These are phyloP conservation scores for Roridomyces roridus DNA, from an alignment of 768 basidiomycete species.

Conservation along the genomic window DNA sequence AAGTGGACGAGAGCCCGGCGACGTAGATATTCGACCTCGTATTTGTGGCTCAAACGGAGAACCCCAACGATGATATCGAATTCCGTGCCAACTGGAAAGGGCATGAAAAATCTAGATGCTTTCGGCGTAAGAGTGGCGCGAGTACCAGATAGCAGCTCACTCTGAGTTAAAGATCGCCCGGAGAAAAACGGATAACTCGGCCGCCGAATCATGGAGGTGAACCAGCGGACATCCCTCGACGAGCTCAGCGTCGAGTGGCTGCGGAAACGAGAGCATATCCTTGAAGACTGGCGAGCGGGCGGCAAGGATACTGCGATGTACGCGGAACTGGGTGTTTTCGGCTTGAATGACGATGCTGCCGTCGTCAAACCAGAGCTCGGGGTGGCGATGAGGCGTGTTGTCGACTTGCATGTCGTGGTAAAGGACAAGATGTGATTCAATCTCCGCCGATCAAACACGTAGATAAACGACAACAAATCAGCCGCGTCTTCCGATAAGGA, in stretches of 20 bases:
- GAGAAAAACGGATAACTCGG: constrained; percentile 10
- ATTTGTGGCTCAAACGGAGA: constrained; percentile 6
- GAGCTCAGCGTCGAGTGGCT: constrained; percentile 8
- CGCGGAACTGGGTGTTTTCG: constrained; percentile 14
- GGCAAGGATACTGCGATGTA: constrained; percentile 16
- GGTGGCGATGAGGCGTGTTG: background rate
- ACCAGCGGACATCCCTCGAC: constrained; percentile 25
- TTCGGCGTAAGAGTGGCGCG: no score
- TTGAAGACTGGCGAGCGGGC: constrained; percentile 1
- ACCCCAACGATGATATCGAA: background rate
- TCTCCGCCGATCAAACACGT: no score
- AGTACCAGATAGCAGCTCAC: background rate
- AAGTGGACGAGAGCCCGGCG: background rate
- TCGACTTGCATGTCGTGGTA: background rate
- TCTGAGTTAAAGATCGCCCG: constrained; percentile 5
- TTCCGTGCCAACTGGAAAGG: background rate
- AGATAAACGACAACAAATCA: no score
- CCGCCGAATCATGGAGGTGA: constrained; percentile 6
- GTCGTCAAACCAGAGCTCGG: constrained; percentile 24
- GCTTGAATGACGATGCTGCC: constrained; percentile 26
- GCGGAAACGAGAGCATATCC: constrained; percentile 12
- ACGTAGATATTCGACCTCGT: background rate
- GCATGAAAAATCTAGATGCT: constrained; percentile 4
- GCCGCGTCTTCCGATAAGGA: no score
- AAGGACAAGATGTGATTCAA: no score